phyloP scores from a whole-genome alignment of 768 basidiomycete species.

The Panus rudis region DNA sequence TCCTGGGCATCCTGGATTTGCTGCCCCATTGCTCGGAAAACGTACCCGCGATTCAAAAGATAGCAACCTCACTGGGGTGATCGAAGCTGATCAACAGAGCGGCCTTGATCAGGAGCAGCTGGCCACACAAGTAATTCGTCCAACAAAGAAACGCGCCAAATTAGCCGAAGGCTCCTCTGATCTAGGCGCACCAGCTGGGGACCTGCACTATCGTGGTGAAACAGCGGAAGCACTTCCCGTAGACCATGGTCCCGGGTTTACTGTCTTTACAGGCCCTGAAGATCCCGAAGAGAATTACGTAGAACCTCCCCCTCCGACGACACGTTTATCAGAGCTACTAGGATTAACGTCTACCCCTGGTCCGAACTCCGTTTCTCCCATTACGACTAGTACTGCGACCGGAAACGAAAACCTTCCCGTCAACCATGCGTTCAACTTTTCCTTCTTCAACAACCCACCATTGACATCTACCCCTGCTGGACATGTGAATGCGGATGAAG shows the following conservation, averaged over 20 bases:
- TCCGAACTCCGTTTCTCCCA: conserved; percentile 4
- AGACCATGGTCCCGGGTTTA: conserved; percentile 32
- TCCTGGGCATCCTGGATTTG: too few species aligned
- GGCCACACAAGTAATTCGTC: conserved; percentile 33
- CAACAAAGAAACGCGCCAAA: conserved; percentile 48
- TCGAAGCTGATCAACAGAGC: conserved; percentile 37
- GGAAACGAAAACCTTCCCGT: conserved; percentile 42
- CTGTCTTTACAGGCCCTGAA: conserved; percentile 41
- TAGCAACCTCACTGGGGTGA: conserved; percentile 33
- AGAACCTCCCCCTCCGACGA: conserved; percentile 39
- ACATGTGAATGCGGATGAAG: conserved; percentile 7
- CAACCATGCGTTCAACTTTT: too few species aligned
- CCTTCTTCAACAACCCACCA: too few species aligned
- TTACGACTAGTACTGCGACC: conserved; percentile 38
- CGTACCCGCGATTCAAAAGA: conserved; percentile 48
- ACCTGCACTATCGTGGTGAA: too few species aligned
- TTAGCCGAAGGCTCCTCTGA: conserved; percentile 19
- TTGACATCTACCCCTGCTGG: conserved; percentile 20
- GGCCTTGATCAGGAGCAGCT: conserved; percentile 30
- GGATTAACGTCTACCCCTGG: conserved; percentile 33
- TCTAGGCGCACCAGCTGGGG: conserved; percentile 5
- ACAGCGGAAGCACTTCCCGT: background rate
- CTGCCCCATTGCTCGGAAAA: conserved; percentile 45
- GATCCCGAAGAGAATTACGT: conserved; percentile 16
- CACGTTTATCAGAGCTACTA: conserved; percentile 47